A percentile compares a stretch with the other conserved stretches of the same genome.
phyloP scores from a whole-genome alignment of 768 basidiomycete genomes.

The Russula ochroleuca region DNA sequence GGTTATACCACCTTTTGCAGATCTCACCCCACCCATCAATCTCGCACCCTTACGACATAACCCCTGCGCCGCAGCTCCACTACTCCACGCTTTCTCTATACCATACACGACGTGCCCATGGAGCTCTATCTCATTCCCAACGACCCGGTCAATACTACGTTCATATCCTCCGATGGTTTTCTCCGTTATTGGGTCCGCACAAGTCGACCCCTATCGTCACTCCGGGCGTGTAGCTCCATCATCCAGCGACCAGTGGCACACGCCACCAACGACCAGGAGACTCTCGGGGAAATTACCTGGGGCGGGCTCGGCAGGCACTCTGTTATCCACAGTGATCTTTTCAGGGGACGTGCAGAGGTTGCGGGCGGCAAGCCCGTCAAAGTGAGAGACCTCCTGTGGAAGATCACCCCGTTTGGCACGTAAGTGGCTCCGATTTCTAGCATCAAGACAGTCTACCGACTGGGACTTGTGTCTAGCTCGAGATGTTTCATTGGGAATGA shows the following conservation, averaged over 20 bases:
- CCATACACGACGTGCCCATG: constrained; percentile 34
- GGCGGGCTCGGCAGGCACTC: constrained; percentile 37
- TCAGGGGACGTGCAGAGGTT: constrained; percentile 14
- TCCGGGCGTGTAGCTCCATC: constrained; percentile 37
- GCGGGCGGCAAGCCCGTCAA: constrained; percentile 16
- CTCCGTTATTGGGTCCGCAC: constrained; percentile 49
- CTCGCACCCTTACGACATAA: neutral
- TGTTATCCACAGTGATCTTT: constrained; percentile 25
- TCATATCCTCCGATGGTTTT: constrained; percentile 49
- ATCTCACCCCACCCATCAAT: constrained; percentile 7
- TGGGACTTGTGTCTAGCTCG: constrained; percentile 10
- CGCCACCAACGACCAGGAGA: constrained; percentile 37
- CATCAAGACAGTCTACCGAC: neutral
- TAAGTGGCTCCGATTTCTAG: constrained; percentile 3
- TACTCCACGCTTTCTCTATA: constrained; percentile 5
- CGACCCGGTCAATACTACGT: constrained; percentile 46
- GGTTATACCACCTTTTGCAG: constrained; percentile 4
- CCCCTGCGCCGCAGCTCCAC: constrained; percentile 18
- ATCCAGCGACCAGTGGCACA: constrained; percentile 39
- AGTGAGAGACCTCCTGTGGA: constrained; percentile 27
- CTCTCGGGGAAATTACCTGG: constrained; percentile 52
- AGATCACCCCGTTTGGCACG: constrained; percentile 23
- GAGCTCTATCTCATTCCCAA: constrained; percentile 51
- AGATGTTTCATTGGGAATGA: constrained; percentile 28
- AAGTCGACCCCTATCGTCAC: constrained; percentile 31